A percentile compares a stretch with the other conserved stretches of the same genome.
These are phyloP conservation scores for Penicillium sp. DNA, from an alignment of 2,329 filamentous ascomycete species.

Conservation along the genomic window DNA sequence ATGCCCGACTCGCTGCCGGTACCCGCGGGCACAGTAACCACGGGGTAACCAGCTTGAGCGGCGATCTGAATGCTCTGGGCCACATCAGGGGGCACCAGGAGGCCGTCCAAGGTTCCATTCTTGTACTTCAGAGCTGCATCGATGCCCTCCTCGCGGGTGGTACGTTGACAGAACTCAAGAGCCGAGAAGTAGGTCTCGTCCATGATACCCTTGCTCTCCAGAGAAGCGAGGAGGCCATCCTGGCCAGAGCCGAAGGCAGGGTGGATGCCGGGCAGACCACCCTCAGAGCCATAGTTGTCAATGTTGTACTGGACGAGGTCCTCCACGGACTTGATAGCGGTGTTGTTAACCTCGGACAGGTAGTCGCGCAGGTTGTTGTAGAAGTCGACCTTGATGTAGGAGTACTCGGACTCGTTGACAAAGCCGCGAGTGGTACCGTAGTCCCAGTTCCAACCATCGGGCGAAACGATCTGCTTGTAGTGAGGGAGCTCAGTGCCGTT, in stretches of 20 bases:
- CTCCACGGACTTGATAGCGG: constrained; percentile 61
- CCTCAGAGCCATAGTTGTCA: constrained; percentile 68
- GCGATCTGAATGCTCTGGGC: constrained; percentile 71
- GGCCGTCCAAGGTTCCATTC: constrained; percentile 57
- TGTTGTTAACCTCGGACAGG: constrained; percentile 66
- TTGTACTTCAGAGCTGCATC: constrained; percentile 65
- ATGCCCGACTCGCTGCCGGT: constrained; percentile 59
- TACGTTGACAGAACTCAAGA: constrained; percentile 63
- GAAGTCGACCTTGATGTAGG: constrained; percentile 68
- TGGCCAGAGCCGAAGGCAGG: constrained; percentile 73
- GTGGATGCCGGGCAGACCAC: constrained; percentile 63
- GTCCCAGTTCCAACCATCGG: constrained; percentile 75
- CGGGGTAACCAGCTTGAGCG: constrained; percentile 75
- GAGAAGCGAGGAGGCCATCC: constrained; percentile 69
- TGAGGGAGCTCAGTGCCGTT: constrained; percentile 72
- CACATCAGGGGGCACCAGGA: constrained; percentile 71
- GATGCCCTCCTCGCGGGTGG: constrained; percentile 68
- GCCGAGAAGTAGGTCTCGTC: constrained; percentile 71
- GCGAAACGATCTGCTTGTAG: constrained; percentile 65
- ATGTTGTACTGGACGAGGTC: constrained; percentile 69
- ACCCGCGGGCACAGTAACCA: constrained; percentile 70
- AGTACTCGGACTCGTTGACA: constrained; percentile 75
- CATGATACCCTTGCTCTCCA: constrained; percentile 63
- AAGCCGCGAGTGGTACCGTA: constrained; percentile 65
- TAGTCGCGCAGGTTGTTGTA: constrained; percentile 68